Evolutionary conservation across 2,329 filamentous ascomycete species (phyloP).

Genomic region (Plenodomus tracheiphilus): DNA sequence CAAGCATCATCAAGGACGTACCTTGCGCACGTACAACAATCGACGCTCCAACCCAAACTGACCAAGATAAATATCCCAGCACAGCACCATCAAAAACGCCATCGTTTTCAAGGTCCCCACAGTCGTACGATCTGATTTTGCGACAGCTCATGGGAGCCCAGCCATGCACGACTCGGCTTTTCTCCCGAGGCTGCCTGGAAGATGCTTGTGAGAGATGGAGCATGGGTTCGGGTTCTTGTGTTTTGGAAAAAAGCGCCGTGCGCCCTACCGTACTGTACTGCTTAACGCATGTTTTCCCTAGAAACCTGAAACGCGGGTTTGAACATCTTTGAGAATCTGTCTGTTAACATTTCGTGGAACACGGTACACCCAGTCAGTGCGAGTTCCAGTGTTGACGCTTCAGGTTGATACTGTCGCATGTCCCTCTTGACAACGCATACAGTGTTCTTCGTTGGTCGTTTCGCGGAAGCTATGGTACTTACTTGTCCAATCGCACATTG

Average conservation of each 20-base stretch:
- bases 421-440: conserved; percentile 3
- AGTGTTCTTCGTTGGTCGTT: conserved; percentile 4
- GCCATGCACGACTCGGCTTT: neutral
- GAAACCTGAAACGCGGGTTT: conserved; percentile 21
- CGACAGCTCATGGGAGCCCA: conserved; percentile 5
- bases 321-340: conserved; percentile 25
- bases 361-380: conserved; percentile 7
- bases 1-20: no score
- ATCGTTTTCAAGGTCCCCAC: no score
- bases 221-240: neutral
- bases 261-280: neutral
- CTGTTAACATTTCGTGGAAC: conserved; percentile 30
- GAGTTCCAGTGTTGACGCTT: conserved; percentile 13
- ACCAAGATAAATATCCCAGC: no score
- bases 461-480: no score
- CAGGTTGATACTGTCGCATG: conserved; percentile 11
- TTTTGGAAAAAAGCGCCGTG: no score
- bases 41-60: no score
- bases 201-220: conserved; percentile 1
- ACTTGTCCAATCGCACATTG: neutral
- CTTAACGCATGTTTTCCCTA: conserved; percentile 15
- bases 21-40: no score
- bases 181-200: neutral
- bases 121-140: conserved; percentile 10
- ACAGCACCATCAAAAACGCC: no score